These are phyloP conservation scores for Penicillium cataractarum DNA, from an alignment of 495 filamentous ascomycete genomes.

Conservation along the genomic window DNA sequence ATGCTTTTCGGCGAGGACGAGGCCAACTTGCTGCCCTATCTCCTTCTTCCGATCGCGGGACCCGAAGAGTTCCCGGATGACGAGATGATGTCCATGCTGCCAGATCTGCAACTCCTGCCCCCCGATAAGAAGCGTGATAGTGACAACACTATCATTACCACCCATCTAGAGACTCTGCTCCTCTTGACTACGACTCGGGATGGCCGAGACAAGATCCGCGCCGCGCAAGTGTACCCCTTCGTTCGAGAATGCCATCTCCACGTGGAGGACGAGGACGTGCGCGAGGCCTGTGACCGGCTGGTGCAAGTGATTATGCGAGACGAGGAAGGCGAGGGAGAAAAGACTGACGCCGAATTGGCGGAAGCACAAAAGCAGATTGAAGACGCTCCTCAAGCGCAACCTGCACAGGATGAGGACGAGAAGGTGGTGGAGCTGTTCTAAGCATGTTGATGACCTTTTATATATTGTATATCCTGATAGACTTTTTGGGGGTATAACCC, in stretches of 20 bases:
- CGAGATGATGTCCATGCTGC: conserved; percentile 78
- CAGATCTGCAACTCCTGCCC: conserved; percentile 84
- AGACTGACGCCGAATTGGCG: conserved; percentile 23
- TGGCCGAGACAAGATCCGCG: conserved; percentile 72
- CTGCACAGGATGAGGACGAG: conserved; percentile 45
- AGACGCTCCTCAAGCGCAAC: conserved; percentile 4
- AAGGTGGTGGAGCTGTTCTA: conserved; percentile 45
- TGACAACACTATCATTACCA: conserved; percentile 73
- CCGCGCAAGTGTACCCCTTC: conserved; percentile 83
- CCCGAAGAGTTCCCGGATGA: conserved; percentile 61
- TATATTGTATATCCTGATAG: conserved; percentile 6
- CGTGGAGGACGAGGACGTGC: conserved; percentile 78
- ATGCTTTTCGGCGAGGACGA: conserved; percentile 72
- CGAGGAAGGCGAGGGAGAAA: conserved; percentile 49
- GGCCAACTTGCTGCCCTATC: conserved; percentile 82
- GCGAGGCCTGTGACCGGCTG: conserved; percentile 82
- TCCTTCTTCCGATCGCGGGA: conserved; percentile 71
- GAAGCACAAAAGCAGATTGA: conserved; percentile 29
- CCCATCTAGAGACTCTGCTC: conserved; percentile 85
- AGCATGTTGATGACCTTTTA: conserved; percentile 1
- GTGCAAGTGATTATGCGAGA: conserved; percentile 93
- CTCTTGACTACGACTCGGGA: conserved; percentile 78
- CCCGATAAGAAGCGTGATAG: conserved; percentile 84
- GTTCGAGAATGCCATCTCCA: conserved; percentile 82
- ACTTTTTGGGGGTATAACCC: background rate